Evolutionary conservation across 2,329 filamentous ascomycete genomes (phyloP).

Genomic region (Alternaria sp.): DNA sequence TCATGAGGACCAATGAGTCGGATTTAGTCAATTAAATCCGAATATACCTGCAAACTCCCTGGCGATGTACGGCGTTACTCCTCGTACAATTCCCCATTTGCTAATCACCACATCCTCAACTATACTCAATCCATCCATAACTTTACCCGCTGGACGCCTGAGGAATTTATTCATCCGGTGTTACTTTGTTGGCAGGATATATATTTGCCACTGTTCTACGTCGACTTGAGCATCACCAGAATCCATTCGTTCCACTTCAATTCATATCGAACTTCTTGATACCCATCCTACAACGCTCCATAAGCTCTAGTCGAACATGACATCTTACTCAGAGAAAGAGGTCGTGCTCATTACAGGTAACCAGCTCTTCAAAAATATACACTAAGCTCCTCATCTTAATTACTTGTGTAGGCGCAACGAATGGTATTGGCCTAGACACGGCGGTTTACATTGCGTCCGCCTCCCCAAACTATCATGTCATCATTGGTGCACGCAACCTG

Average conservation of each 20-base stretch:
- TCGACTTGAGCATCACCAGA: neutral
- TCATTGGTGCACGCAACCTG: slow-evolving; percentile 45
- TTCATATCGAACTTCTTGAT: neutral
- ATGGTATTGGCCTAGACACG: slow-evolving; percentile 49
- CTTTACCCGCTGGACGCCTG: neutral
- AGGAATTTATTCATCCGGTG: neutral
- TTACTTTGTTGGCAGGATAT: neutral
- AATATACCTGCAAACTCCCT: neutral
- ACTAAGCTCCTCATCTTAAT: slow-evolving; percentile 1
- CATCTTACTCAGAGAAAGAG: slow-evolving; percentile 25
- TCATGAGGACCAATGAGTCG: neutral
- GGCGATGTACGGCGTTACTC: neutral
- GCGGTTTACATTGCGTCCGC: slow-evolving; percentile 37
- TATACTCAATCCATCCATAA: neutral
- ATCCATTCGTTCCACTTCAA: neutral
- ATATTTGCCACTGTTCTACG: neutral
- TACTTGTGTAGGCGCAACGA: slow-evolving; percentile 40
- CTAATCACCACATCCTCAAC: neutral
- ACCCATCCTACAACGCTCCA: neutral
- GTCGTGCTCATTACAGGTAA: slow-evolving; percentile 42
- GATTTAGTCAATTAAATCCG: neutral
- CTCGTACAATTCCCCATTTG: neutral
- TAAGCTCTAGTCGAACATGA: slow-evolving; percentile 4
- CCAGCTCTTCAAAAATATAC: neutral
- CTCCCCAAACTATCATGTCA: slow-evolving; percentile 45